phyloP scores from a whole-genome alignment of 2,329 filamentous ascomycete species.

The Lecanosticta acicola region DNA sequence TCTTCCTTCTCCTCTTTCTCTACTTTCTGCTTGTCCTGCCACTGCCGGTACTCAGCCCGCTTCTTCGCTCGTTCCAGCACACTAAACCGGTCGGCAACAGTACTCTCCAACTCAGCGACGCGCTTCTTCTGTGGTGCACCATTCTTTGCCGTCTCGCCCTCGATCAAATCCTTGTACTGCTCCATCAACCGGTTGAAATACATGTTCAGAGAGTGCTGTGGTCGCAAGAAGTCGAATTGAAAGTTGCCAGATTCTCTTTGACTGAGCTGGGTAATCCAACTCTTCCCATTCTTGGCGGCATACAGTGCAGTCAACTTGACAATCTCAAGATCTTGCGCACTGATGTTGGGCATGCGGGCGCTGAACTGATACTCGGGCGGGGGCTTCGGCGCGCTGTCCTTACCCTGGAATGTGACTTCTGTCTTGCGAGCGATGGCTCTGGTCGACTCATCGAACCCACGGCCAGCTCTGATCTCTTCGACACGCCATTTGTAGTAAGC shows the following conservation, averaged over 20 bases:
- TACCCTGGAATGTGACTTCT: conserved; percentile 40
- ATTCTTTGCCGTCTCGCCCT: conserved; percentile 61
- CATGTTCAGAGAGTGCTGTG: conserved; percentile 92
- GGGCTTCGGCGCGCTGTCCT: conserved; percentile 68
- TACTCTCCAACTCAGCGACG: conserved; percentile 66
- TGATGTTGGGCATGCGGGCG: conserved; percentile 95
- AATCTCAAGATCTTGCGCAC: conserved; percentile 78
- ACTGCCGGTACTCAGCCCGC: conserved; percentile 80
- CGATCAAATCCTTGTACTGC: conserved; percentile 79
- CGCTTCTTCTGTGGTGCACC: conserved; percentile 67
- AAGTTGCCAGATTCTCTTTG: conserved; percentile 86
- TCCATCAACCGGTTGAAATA: conserved; percentile 91
- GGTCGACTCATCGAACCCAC: conserved; percentile 64
- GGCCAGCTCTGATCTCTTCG: conserved; percentile 74
- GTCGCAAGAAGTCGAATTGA: conserved; percentile 92
- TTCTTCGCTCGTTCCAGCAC: conserved; percentile 75
- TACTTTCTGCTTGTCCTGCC: conserved; percentile 75
- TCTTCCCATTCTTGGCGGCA: conserved; percentile 84
- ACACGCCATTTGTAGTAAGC: conserved; percentile 88
- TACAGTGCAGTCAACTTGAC: conserved; percentile 77
- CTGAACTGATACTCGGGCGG: conserved; percentile 89
- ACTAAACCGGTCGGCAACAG: conserved; percentile 72
- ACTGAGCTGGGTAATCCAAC: conserved; percentile 83
- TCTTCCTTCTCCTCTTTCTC: conserved; percentile 85
- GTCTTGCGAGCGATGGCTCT: conserved; percentile 15